Evolutionary conservation across 768 basidiomycete species (phyloP), one percentile per base, ranked within the genome.

Genomic region (Asterophora lycoperdoides): DNA sequence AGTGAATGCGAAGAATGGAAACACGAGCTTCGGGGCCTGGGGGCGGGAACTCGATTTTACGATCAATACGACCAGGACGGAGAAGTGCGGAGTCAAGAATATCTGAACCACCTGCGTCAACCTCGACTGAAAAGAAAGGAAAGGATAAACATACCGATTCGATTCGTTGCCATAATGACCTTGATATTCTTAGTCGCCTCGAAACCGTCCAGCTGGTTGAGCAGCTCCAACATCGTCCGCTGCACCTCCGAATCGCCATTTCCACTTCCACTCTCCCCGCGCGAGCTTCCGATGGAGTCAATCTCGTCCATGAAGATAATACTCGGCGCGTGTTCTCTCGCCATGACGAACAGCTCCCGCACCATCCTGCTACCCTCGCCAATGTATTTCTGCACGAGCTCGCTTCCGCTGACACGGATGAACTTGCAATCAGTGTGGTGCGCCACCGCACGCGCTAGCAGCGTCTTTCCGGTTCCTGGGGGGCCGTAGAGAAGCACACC

Each of bases 281-380:
- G 71, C 54, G 91, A 92, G 54, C 86, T 89, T 46, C 95, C 95
- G 61, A 98, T 98, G 15, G 90, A 93, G 69, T 98, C 95, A 55
- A 98, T 97, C 70, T 97, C 95, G 65, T 97, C 95, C 94, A 98
- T 96, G 75, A 98, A 97, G 64, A 98, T 96, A 70, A 98, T 96
- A 67, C 88, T 89, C 30, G 95, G 95, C 29, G 95, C 95, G 61
- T 96, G 93, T 65, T 97, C 95, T 53, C 93, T 70, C 2, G 95
- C 95, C 95, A 96, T 97, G 52, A 96, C 93, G 75, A 98, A 98
- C 50, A 98, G 68, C 71, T 97, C 95, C 44, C 95, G 80, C 32
- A 97, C 94, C 94, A 96, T 97, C 52, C 94, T 74, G 54, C 85
- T 89, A 17, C 94, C 93, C 72, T 97, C 95, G 40, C 95, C 95